Evolutionary conservation across 257 asterid species (phyloP), one percentile per base, ranked within the genome.

Genomic region (Primulina tabacum): DNA sequence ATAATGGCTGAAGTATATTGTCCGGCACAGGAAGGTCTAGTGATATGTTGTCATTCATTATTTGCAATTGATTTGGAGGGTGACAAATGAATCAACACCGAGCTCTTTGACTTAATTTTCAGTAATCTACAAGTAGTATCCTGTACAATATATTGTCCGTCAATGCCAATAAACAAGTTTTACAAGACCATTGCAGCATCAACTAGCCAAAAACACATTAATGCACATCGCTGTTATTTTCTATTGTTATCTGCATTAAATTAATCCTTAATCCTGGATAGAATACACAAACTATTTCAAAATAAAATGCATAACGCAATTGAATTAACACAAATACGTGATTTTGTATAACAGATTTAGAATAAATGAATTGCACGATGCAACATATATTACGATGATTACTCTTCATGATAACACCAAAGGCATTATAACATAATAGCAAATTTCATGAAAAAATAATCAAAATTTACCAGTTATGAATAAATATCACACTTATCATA

Each of bases 1-100:
- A 67, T 53, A 89, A 82, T 52, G 77, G 77, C 73, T 80, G 73
- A 65, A 73, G 29, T 17, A 77, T 55, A 78, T 76, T 26, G 69
- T 82, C 78, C 0, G 81, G 86, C 43, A 83, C 62, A 34, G 70
- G 32, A 38, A 60, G 68, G 73, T 71, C 65, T 18, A 9, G 17
- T 11, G 78, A 71, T 38, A 40, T 69, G 29, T 50, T 33, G 62
- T 47, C 70, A 63, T 80, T 82, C 91, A 88, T 86, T 10, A 59
- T 56, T 32, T 33, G 76, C 72, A 59, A 35, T 20, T 66, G 55
- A 55, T 53, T 24, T 11, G 64, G 55, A 58, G 18, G 37, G 57
- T 55, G 56, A 59, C 24, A 32, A 64, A 71, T 62, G 4, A 56
- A 59, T 29, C 33, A 7, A 24, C 50, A 50, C 28, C 11, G 17